Evolutionary conservation across 306 rosid genomes (phyloP), one percentile per base, ranked within the genome.

Genomic region (Purshia tridentata): DNA sequence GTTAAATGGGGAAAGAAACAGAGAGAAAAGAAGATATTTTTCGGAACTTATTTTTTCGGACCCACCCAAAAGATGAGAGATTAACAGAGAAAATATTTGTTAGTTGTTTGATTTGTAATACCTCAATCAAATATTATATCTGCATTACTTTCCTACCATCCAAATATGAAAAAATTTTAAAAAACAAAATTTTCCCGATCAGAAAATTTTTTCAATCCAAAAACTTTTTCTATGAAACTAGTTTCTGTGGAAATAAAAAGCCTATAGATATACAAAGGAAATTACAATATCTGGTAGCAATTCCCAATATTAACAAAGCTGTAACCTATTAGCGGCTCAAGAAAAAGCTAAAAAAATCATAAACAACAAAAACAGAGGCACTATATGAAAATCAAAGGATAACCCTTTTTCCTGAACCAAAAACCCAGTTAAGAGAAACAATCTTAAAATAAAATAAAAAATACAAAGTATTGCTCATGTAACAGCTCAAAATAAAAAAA

Each of bases 391-490:
- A 45, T 74, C 67, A 47, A 20, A 70, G 22, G 11, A 67, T 41
- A 79, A 60, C 54, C 45, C 63, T 6, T 39, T 37, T 18, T 39
- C 40, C 50, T 6, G 55, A 11, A 69, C 73, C n/a, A 52, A 11
- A 69, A n/a, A 48, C 37, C 23, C 44, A 55, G 15, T 41, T 20
- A 20, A 41, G 8, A 37, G 42, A 66, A 76, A 53, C 13, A 22
- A 77, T 72, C 45, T 37, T 51, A 11, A 14, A 4, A 68, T 6
- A 50, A 3, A 4, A 29, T 2, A 58, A 29, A 58, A 9, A 40
- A 11, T 50, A 49, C 18, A 62, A 84, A 22, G 13, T 18, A 76
- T 54, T 57, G 69, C 46, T 68, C 77, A 46, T 61, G 15, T 65
- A 45, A 9, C 42, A 70, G 41, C 50, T 53, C 14, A 3, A 10